Conservation (phyloP, 306 rosid genomes). For the Castanea crenata region DNA sequence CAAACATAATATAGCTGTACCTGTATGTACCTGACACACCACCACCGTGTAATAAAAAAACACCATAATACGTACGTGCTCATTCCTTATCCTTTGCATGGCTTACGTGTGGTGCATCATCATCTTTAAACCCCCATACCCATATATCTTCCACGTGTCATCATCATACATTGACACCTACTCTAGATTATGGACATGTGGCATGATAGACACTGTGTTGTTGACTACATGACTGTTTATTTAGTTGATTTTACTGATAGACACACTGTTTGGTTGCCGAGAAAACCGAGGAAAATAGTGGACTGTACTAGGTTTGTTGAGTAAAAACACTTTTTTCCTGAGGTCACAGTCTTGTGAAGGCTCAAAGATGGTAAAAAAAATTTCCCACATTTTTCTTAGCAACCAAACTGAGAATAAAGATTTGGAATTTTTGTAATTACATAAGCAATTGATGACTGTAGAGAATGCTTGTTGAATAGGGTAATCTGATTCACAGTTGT, state of each 20-base stretch:
- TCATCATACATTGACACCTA: background rate
- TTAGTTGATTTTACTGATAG: constrained; percentile 14
- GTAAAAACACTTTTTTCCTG: constrained; percentile 5
- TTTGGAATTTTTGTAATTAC: background rate
- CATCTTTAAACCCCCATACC: background rate
- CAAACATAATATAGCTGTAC: background rate
- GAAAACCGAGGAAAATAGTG: constrained; percentile 4
- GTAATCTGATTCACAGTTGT: constrained; percentile 25
- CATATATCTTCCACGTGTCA: constrained; percentile 37
- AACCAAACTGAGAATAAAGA: constrained; percentile 10
- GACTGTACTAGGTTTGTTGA: background rate
- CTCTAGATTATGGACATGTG: constrained; percentile 27
- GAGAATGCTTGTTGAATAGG: constrained; percentile 27
- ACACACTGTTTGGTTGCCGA: background rate
- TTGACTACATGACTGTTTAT: too few species aligned
- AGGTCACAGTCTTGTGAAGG: constrained; percentile 5
- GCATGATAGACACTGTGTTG: background rate
- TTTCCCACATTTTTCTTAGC: background rate
- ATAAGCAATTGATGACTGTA: background rate
- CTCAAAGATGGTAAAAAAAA: constrained; percentile 3
- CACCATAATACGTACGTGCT: constrained; percentile 36
- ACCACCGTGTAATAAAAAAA: background rate
- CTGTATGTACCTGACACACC: background rate
- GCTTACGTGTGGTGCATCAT: background rate
- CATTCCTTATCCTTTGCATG: constrained; percentile 2